These are phyloP conservation scores for Pinus albicaulis DNA, from an alignment of 75 land plant genomes.

Conservation along the genomic window DNA sequence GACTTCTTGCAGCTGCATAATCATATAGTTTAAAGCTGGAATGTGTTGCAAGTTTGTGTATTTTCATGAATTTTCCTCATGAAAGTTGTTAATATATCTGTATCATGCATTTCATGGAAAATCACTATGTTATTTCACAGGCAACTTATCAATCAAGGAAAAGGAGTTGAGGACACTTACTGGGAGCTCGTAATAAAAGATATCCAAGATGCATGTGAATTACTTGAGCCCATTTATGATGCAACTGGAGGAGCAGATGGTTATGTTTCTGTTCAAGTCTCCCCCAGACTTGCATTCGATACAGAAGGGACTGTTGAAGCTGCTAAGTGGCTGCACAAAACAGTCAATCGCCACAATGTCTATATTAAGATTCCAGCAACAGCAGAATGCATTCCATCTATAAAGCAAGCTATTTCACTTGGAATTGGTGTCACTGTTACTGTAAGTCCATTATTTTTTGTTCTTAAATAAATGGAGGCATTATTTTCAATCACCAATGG, in stretches of 20 bases:
- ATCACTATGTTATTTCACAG: slow-evolving; percentile 26
- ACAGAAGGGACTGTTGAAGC: slow-evolving; percentile 77
- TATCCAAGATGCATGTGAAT: slow-evolving; percentile 96
- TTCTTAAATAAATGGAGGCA: too few species aligned
- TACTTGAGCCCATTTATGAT: slow-evolving; percentile 79
- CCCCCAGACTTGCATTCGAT: slow-evolving; percentile 87
- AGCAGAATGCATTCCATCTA: slow-evolving; percentile 76
- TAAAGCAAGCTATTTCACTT: slow-evolving; percentile 62
- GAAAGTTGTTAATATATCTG: not conserved
- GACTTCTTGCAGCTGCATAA: not conserved
- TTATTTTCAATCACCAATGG: not conserved
- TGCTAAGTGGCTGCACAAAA: slow-evolving; percentile 89
- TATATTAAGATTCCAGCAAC: slow-evolving; percentile 98
- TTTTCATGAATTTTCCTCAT: not conserved
- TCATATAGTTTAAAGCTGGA: not conserved
- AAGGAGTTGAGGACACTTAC: slow-evolving; percentile 77
- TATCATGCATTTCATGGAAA: not conserved
- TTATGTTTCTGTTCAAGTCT: slow-evolving; percentile 95
- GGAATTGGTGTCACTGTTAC: slow-evolving; percentile 99
- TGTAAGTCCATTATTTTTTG: slow-evolving; percentile 47
- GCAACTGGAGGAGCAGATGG: slow-evolving; percentile 88
- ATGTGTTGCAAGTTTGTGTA: not conserved
- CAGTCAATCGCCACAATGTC: slow-evolving; percentile 76
- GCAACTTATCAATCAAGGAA: slow-evolving; percentile 77
- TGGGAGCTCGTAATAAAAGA: slow-evolving; percentile 96